Percentiles rank a stretch among this genome's conserved stretches.
Conservation (phyloP, 345 rosid genomes). For the Gossypium sturtianum region DNA sequence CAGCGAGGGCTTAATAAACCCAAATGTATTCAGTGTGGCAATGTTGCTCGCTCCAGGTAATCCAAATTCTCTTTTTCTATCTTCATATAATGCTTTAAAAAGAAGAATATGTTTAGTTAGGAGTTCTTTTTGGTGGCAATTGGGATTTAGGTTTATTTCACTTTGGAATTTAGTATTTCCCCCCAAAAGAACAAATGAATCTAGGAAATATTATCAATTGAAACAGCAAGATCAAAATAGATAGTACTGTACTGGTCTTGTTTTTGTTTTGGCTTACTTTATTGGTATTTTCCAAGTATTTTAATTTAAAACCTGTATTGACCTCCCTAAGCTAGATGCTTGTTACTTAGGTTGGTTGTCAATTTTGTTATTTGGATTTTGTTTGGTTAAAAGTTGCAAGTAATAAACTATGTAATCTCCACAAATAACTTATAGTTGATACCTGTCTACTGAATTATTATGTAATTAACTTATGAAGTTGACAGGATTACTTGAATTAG, state of each 20-base stretch:
- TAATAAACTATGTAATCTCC: neutral
- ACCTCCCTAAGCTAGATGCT: no score
- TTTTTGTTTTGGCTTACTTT: neutral
- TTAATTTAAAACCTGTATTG: no score
- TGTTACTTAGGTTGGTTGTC: neutral
- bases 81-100: no score
- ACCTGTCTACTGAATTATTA: neutral
- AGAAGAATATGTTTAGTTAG: no score
- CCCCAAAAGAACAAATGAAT: neutral
- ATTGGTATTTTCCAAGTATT: neutral
- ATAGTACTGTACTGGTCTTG: neutral
- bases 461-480: neutral
- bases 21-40: slow-evolving; percentile 93
- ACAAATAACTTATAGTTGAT: neutral
- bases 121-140: neutral
- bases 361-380: neutral
- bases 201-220: neutral
- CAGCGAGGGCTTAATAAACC: slow-evolving; percentile 98
- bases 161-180: neutral
- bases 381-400: neutral
- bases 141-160: no score
- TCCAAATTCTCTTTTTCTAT: neutral
- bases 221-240: neutral
- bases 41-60: slow-evolving; percentile 96
- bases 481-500: neutral